A percentile compares a stretch with the other conserved stretches of the same genome.
Conservation (phyloP, 768 basidiomycete species). For the Pulveroboletus sp. region DNA sequence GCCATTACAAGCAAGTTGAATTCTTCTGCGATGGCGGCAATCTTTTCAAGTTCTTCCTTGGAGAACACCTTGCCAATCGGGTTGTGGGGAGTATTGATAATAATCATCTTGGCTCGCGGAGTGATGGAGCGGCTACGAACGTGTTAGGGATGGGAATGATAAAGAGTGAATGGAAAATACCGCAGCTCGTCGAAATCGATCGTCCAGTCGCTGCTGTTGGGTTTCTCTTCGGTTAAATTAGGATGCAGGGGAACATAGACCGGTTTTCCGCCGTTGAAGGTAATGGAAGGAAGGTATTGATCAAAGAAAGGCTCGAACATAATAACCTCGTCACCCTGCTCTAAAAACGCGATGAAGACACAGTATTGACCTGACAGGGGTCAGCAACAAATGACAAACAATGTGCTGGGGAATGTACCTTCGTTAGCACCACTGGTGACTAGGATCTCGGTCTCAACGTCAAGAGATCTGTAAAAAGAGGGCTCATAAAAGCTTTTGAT, state of each 20-base stretch:
- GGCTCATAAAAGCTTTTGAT: slow-evolving; percentile 77
- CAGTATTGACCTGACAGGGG: slow-evolving; percentile 71
- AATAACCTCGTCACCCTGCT: slow-evolving; percentile 94
- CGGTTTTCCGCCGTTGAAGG: slow-evolving; percentile 90
- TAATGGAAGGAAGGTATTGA: slow-evolving; percentile 89
- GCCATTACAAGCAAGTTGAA: slow-evolving; percentile 90
- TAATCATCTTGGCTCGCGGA: slow-evolving; percentile 88
- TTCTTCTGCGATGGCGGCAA: slow-evolving; percentile 86
- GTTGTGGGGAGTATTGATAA: slow-evolving; percentile 96
- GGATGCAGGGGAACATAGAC: slow-evolving; percentile 96
- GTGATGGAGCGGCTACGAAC: slow-evolving; percentile 71
- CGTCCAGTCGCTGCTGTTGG: slow-evolving; percentile 76
- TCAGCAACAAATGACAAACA: slow-evolving; percentile 1
- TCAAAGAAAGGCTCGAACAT: slow-evolving; percentile 99
- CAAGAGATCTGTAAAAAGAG: slow-evolving; percentile 62
- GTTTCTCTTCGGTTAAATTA: slow-evolving; percentile 47
- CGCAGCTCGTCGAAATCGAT: slow-evolving; percentile 87
- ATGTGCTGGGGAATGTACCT: slow-evolving; percentile 44
- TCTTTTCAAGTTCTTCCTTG: slow-evolving; percentile 71
- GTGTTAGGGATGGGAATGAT: slow-evolving; percentile 2
- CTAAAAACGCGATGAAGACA: slow-evolving; percentile 87
- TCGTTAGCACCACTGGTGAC: slow-evolving; percentile 97
- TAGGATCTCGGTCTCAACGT: slow-evolving; percentile 84
- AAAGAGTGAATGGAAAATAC: slow-evolving; percentile 34
- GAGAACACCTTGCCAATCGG: slow-evolving; percentile 98